These are phyloP conservation scores for Aspergillus terreus DNA, from an alignment of 2,329 filamentous ascomycete species.

Conservation along the genomic window DNA sequence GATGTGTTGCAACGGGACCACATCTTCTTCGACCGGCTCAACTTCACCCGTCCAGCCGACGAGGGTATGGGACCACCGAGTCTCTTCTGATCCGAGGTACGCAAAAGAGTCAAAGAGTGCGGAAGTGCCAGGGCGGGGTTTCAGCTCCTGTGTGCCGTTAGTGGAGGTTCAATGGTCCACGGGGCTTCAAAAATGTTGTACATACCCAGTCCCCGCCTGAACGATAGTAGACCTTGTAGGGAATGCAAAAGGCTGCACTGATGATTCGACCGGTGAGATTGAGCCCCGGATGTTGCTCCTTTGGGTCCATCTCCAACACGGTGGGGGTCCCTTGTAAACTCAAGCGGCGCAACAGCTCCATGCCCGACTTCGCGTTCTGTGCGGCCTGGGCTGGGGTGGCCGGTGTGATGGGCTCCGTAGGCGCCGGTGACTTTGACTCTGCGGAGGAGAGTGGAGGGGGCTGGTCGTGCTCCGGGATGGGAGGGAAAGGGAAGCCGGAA, in stretches of 20 bases:
- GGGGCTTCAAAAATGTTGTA: not conserved
- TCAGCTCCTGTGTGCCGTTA: conserved; percentile 58
- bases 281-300: conserved; percentile 53
- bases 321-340: conserved; percentile 42
- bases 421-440: conserved; percentile 6
- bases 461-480: not conserved
- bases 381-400: conserved; percentile 40
- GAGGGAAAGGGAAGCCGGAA: not conserved
- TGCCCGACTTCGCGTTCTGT: conserved; percentile 44
- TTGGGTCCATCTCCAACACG: conserved; percentile 51
- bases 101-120: conserved; percentile 89
- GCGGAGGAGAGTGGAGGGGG: not conserved
- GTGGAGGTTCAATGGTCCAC: conserved; percentile 1
- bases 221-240: conserved; percentile 55
- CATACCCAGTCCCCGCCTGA: conserved; percentile 55
- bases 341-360: conserved; percentile 52
- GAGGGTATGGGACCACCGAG: conserved; percentile 85
- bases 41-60: conserved; percentile 96
- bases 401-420: conserved; percentile 16
- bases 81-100: conserved; percentile 77
- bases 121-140: conserved; percentile 77
- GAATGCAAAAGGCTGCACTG: conserved; percentile 61
- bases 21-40: conserved; percentile 40
- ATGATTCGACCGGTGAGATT: conserved; percentile 61
- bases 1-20: conserved; percentile 28